Percentiles rank a stretch among this genome's conserved stretches.
These are phyloP conservation scores for Globisporangium cylindrosporum DNA, from an alignment of 352 stramenopile species.

Conservation along the genomic window DNA sequence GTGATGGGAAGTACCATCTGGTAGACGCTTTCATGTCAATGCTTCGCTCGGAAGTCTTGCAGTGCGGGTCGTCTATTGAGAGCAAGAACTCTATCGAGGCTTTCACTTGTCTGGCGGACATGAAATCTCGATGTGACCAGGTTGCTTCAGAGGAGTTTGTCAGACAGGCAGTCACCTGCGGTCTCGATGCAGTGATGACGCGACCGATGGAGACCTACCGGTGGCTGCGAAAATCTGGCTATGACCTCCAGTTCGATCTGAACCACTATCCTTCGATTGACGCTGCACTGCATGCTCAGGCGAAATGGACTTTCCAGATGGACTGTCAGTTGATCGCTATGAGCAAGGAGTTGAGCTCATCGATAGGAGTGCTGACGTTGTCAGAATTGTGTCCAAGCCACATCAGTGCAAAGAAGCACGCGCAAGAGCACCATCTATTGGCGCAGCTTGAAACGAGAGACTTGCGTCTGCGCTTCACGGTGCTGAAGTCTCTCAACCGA, in stretches of 20 bases:
- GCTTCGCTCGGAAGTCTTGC: slow-evolving; percentile 24
- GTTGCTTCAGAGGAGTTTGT: slow-evolving; percentile 8
- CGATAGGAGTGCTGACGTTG: slow-evolving; percentile 55
- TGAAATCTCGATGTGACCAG: slow-evolving; percentile 16
- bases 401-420: slow-evolving; percentile 27
- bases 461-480: slow-evolving; percentile 50
- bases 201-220: slow-evolving; percentile 39
- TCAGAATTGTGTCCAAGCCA: slow-evolving; percentile 67
- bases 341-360: slow-evolving; percentile 36
- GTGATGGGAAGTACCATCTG: slow-evolving; percentile 1
- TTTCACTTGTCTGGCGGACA: slow-evolving; percentile 25
- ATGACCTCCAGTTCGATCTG: slow-evolving; percentile 53
- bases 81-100: slow-evolving; percentile 32
- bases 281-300: slow-evolving; percentile 40
- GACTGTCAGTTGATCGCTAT: slow-evolving; percentile 65
- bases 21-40: slow-evolving; percentile 14
- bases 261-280: slow-evolving; percentile 50
- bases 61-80: slow-evolving; percentile 24
- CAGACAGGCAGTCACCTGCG: background rate
- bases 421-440: slow-evolving; percentile 37
- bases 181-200: slow-evolving; percentile 15
- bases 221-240: slow-evolving; percentile 46
- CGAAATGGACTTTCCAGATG: slow-evolving; percentile 73
- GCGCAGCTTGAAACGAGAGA: slow-evolving; percentile 48
- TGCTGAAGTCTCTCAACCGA: slow-evolving; percentile 64